Percentiles rank a stretch among this genome's conserved stretches.
Conservation (phyloP, 2,329 filamentous ascomycete species). For the Colletotrichum tamarilloi region DNA sequence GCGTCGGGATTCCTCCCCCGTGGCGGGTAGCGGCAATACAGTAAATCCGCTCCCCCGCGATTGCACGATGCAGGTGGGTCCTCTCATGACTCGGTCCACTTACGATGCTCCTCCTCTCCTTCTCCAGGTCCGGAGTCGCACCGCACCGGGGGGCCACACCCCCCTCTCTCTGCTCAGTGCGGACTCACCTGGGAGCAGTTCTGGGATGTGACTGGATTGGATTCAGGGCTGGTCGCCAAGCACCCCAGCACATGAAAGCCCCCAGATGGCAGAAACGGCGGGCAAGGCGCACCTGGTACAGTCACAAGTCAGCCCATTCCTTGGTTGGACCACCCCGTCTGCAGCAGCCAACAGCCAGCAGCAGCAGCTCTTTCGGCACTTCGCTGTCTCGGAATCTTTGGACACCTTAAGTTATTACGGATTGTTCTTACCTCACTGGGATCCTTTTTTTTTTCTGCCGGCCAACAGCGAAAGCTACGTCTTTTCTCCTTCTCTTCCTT, state of each 20-base stretch:
- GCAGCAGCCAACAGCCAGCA: background rate
- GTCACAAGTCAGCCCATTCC: slow-evolving; percentile 34
- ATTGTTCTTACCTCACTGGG: background rate
- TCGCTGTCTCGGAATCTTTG: slow-evolving; percentile 33
- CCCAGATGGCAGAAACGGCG: background rate
- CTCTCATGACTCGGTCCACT: slow-evolving; percentile 15
- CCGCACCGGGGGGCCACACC: background rate
- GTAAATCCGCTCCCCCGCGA: slow-evolving; percentile 4
- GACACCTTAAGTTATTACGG: background rate
- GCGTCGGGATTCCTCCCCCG: background rate
- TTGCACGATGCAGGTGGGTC: slow-evolving; percentile 1
- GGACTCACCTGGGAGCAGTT: too few relatives aligned
- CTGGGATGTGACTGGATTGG: background rate
- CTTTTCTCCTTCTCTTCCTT: slow-evolving; percentile 12
- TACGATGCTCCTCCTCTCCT: background rate
- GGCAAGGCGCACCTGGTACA: background rate
- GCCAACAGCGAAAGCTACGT: background rate
- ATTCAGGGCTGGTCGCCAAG: background rate
- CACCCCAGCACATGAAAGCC: background rate
- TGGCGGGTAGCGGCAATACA: slow-evolving; percentile 10
- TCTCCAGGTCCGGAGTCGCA: slow-evolving; percentile 15
- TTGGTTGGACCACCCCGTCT: slow-evolving; percentile 6
- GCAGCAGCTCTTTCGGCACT: slow-evolving; percentile 34
- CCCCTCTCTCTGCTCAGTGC: background rate
- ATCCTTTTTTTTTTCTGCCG: slow-evolving; percentile 6